These are phyloP conservation scores for Fragaria ananassa DNA, from an alignment of 306 rosid species.

Conservation along the genomic window DNA sequence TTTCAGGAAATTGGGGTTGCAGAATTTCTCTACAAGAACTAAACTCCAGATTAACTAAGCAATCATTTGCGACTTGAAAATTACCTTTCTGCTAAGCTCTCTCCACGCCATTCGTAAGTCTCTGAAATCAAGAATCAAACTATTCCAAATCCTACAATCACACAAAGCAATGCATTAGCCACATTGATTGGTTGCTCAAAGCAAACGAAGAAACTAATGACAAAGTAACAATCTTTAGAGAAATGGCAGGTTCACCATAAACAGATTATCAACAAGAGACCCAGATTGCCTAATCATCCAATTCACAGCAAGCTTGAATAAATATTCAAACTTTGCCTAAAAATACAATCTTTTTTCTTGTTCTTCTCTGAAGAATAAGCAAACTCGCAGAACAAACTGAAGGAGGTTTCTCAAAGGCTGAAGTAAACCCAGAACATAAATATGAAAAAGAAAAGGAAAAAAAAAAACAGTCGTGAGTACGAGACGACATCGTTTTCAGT, in stretches of 20 bases:
- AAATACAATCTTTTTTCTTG: neutral
- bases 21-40: neutral
- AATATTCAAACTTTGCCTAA: neutral
- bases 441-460: too few species aligned
- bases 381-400: neutral
- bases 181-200: neutral
- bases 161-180: slow-evolving; percentile 2
- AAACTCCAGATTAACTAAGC: neutral
- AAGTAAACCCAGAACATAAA: slow-evolving; percentile 1
- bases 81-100: slow-evolving; percentile 59
- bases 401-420: neutral
- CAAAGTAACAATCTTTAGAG: neutral
- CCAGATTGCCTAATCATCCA: slow-evolving; percentile 1
- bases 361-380: neutral
- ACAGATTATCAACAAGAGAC: neutral
- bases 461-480: too few species aligned
- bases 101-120: slow-evolving; percentile 86
- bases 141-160: neutral
- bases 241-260: neutral
- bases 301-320: neutral
- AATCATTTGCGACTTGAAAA: neutral
- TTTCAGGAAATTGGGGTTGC: neutral
- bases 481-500: too few species aligned
- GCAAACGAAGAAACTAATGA: neutral
- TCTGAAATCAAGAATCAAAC: slow-evolving; percentile 4